Evolutionary conservation across 768 basidiomycete genomes (phyloP).

Genomic region (Russula abietina): DNA sequence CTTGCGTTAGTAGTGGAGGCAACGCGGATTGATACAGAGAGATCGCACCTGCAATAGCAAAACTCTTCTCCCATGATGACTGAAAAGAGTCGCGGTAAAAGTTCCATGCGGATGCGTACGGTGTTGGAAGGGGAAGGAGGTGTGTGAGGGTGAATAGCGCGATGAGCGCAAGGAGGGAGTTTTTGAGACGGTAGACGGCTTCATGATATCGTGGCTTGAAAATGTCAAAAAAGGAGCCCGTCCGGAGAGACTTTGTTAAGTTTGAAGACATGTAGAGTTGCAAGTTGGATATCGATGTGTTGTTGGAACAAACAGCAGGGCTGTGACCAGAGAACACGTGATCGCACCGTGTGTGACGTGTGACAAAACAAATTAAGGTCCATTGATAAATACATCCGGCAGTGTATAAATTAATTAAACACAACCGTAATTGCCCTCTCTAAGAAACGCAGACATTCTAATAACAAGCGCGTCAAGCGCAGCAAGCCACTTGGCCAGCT

Average conservation of each 20-base stretch:
- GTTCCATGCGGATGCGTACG: conserved; percentile 21
- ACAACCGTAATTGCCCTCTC: conserved; percentile 50
- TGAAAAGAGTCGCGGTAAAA: conserved; percentile 21
- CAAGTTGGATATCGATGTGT: too few species aligned
- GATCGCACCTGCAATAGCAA: conserved; percentile 12
- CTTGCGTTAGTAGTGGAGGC: background rate
- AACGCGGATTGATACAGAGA: background rate
- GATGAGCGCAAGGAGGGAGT: conserved; percentile 18
- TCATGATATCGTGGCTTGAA: conserved; percentile 22
- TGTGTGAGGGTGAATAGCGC: conserved; percentile 19
- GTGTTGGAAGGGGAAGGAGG: conserved; percentile 24
- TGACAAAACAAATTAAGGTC: background rate
- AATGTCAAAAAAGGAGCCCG: conserved; percentile 15
- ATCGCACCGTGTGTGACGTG: conserved; percentile 5
- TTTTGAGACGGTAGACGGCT: conserved; percentile 19
- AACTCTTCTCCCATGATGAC: conserved; percentile 16
- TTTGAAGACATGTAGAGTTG: conserved; percentile 7
- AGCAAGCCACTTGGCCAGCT: conserved; percentile 53
- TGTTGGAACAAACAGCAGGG: background rate
- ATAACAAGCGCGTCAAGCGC: conserved; percentile 49
- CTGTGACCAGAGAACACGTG: conserved; percentile 14
- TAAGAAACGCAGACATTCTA: conserved; percentile 48
- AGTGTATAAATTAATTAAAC: conserved; percentile 32
- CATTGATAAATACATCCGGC: background rate
- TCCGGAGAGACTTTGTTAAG: background rate